Conservation (phyloP, 2,329 filamentous ascomycete species). For the Neocatenulostroma microsporum region DNA sequence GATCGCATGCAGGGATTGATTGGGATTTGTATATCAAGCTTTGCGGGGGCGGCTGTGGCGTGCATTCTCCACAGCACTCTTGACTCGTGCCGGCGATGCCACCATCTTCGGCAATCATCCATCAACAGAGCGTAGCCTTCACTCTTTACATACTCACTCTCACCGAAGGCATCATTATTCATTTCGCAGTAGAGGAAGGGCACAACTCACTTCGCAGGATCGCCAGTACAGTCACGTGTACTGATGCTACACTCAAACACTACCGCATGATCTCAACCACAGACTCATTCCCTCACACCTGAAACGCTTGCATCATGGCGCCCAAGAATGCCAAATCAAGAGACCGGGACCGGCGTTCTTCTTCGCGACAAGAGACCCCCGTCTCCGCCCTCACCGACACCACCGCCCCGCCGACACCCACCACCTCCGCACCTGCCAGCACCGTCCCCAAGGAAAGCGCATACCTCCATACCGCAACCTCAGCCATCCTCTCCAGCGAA, state of each 20-base stretch:
- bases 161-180: too few species aligned
- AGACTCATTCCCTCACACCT: neutral
- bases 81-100: too few species aligned
- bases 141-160: too few species aligned
- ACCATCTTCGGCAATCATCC: too few species aligned
- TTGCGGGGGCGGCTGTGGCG: too few species aligned
- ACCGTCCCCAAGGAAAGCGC: slow-evolving; percentile 41
- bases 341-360: slow-evolving; percentile 53
- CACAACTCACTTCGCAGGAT: too few species aligned
- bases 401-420: slow-evolving; percentile 41
- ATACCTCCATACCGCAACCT: slow-evolving; percentile 54
- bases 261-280: neutral
- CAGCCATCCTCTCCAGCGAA: slow-evolving; percentile 45
- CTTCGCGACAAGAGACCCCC: slow-evolving; percentile 73
- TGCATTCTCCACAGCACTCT: too few species aligned
- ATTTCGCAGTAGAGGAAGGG: too few species aligned
- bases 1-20: too few species aligned
- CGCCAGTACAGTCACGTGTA: too few species aligned
- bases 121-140: too few species aligned
- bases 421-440: slow-evolving; percentile 56
- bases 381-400: slow-evolving; percentile 40
- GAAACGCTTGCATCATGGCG: slow-evolving; percentile 12
- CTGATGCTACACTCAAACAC: slow-evolving; percentile 1
- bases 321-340: slow-evolving; percentile 16
- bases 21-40: too few species aligned